Percentiles rank a stretch among this genome's conserved stretches.
phyloP scores from a whole-genome alignment of 148 eudicot genomes.

The Silene uniflora region DNA sequence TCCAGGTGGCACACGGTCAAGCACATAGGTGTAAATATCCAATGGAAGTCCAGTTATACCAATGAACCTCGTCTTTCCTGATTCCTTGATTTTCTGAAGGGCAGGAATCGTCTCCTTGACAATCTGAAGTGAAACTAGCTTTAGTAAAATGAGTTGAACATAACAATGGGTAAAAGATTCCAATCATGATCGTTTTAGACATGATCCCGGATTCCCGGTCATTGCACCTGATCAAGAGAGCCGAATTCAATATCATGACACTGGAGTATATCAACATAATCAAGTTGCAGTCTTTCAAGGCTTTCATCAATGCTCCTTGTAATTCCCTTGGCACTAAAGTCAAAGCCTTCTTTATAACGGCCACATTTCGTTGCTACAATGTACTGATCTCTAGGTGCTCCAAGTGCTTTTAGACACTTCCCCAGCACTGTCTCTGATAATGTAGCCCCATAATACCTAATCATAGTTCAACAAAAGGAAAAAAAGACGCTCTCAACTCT shows the following conservation, averaged over 20 bases:
- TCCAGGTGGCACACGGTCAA: constrained; percentile 84
- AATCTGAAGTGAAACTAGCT: constrained; percentile 41
- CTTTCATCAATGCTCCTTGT: constrained; percentile 95
- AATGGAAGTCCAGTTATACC: constrained; percentile 97
- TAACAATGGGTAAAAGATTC: background rate
- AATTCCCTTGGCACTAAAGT: constrained; percentile 93
- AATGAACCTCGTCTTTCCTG: constrained; percentile 82
- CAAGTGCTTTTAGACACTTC: constrained; percentile 72
- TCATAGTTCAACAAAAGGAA: background rate
- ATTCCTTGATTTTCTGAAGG: constrained; percentile 75
- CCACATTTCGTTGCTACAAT: constrained; percentile 95
- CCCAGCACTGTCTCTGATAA: constrained; percentile 88
- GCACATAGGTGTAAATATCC: constrained; percentile 75
- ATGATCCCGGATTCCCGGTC: too few species aligned
- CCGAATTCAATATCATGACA: constrained; percentile 98
- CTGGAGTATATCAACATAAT: constrained; percentile 86
- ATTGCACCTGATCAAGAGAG: constrained; percentile 85
- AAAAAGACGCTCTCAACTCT: background rate
- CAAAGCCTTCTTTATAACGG: constrained; percentile 83
- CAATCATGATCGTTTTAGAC: background rate
- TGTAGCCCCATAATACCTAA: constrained; percentile 90
- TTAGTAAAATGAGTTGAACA: too few species aligned
- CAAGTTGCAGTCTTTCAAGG: constrained; percentile 88
- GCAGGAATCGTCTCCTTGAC: constrained; percentile 97
- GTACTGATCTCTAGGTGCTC: constrained; percentile 71